Percentiles rank a stretch among this genome's conserved stretches.
phyloP scores from a whole-genome alignment of 1,284 basidiomycete species.

The Ustilago trichophora region DNA sequence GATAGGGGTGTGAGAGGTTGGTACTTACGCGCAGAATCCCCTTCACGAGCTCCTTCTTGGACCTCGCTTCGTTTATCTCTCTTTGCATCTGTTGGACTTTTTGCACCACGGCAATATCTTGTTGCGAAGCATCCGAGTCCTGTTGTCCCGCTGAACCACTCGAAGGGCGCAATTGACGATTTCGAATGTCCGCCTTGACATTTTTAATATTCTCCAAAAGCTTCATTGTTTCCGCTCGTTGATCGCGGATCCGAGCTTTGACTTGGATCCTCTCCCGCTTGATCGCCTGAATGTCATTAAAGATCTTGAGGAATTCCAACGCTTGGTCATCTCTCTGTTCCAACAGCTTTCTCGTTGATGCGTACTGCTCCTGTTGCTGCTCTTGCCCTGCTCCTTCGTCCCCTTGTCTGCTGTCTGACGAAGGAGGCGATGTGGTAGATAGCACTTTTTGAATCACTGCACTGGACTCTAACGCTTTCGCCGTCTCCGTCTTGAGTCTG shows the following conservation, averaged over 20 bases:
- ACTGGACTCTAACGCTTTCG: conserved; percentile 26
- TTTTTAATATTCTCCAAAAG: conserved; percentile 32
- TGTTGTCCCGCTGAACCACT: conserved; percentile 1
- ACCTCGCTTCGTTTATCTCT: conserved; percentile 37
- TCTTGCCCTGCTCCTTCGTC: background rate
- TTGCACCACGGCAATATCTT: conserved; percentile 22
- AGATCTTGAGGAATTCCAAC: conserved; percentile 35
- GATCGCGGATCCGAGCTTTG: conserved; percentile 25
- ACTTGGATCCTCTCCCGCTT: conserved; percentile 19
- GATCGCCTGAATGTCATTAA: conserved; percentile 24
- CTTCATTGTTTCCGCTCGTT: conserved; percentile 26
- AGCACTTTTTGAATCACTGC: conserved; percentile 32
- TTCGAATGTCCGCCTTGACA: conserved; percentile 36
- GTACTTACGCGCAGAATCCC: conserved; percentile 42
- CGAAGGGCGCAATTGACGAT: conserved; percentile 27
- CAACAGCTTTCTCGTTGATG: conserved; percentile 38
- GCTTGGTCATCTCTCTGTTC: conserved; percentile 43
- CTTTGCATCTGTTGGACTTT: conserved; percentile 37
- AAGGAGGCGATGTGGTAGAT: conserved; percentile 25
- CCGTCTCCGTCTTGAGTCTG: conserved; percentile 25
- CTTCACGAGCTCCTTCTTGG: conserved; percentile 48
- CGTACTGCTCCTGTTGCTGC: conserved; percentile 8
- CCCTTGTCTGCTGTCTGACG: background rate
- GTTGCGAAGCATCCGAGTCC: conserved; percentile 26
- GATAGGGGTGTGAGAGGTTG: too few relatives aligned